Percentiles rank a stretch among this genome's conserved stretches.
phyloP scores from a whole-genome alignment of 371 early-diverging fungal species.

The Syncephalastrum sp. region DNA sequence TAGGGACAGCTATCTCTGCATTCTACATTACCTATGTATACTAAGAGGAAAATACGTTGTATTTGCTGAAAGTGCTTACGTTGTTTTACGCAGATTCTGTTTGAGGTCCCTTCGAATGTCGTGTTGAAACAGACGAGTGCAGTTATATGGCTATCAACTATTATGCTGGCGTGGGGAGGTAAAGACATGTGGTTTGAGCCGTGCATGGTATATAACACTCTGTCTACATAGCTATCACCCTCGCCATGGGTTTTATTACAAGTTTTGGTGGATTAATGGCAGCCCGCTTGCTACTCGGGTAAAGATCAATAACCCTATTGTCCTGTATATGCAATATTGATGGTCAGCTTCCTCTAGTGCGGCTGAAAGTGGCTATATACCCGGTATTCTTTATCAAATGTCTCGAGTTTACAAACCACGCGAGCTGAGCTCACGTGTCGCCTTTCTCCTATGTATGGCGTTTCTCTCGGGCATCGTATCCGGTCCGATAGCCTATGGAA shows the following conservation, averaged over 20 bases:
- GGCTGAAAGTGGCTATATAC: constrained; percentile 30
- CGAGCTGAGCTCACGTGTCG: constrained; percentile 19
- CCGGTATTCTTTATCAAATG: constrained; percentile 25
- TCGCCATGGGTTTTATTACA: constrained; percentile 25
- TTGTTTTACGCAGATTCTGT: constrained; percentile 29
- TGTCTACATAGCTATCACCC: constrained; percentile 7
- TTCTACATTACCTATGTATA: constrained; percentile 46
- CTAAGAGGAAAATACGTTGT: neutral
- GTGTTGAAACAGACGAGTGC: constrained; percentile 35
- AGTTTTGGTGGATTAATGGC: constrained; percentile 26
- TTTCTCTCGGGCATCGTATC: constrained; percentile 22
- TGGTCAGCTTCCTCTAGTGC: constrained; percentile 10
- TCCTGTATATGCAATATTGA: neutral
- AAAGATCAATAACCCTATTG: constrained; percentile 4
- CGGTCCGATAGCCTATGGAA: constrained; percentile 26
- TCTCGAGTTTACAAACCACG: constrained; percentile 26
- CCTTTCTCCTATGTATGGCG: constrained; percentile 16
- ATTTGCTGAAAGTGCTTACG: neutral
- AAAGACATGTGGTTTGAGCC: neutral
- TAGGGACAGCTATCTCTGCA: constrained; percentile 28
- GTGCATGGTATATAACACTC: neutral
- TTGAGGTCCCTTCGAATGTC: constrained; percentile 45
- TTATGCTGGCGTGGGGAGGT: constrained; percentile 48
- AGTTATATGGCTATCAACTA: constrained; percentile 39
- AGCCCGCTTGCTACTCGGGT: constrained; percentile 28